A percentile compares a stretch with the other conserved stretches of the same genome.
Evolutionary conservation across 768 basidiomycete genomes (phyloP).

Genomic region (Boletus tylopilopsis): DNA sequence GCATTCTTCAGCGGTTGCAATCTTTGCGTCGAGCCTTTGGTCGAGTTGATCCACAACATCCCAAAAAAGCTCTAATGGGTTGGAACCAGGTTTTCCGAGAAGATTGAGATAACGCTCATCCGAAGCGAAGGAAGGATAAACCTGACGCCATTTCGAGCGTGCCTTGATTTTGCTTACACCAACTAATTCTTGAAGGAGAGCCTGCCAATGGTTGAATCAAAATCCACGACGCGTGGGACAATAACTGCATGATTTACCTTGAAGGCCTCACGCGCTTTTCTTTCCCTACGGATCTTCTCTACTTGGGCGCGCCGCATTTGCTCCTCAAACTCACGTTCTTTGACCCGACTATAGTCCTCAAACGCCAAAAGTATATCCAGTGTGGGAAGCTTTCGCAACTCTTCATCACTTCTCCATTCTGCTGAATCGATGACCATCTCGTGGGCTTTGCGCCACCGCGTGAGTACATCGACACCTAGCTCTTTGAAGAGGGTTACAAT

Average conservation of each 20-base stretch:
- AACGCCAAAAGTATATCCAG: conserved; percentile 91
- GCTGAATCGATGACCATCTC: conserved; percentile 70
- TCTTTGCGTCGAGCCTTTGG: conserved; percentile 78
- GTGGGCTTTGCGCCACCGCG: conserved; percentile 87
- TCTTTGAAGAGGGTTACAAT: conserved; percentile 83
- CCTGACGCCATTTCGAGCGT: conserved; percentile 87
- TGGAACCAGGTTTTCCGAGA: conserved; percentile 91
- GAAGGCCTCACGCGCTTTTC: conserved; percentile 91
- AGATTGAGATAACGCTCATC: conserved; percentile 84
- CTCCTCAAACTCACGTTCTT: conserved; percentile 90
- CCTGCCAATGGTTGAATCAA: conserved; percentile 38
- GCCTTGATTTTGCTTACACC: conserved; percentile 66
- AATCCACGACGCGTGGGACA: neutral
- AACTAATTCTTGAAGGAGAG: conserved; percentile 68
- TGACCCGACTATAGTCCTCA: conserved; percentile 88
- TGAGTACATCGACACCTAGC: conserved; percentile 88
- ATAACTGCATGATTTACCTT: conserved; percentile 43
- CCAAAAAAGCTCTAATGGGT: conserved; percentile 96
- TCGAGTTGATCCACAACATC: conserved; percentile 86
- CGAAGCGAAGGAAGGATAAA: conserved; percentile 71
- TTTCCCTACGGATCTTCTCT: conserved; percentile 77
- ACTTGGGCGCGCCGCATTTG: conserved; percentile 75
- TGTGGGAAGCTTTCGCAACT: conserved; percentile 79
- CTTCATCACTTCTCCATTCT: conserved; percentile 73
- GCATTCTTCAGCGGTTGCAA: conserved; percentile 60